A percentile compares a stretch with the other conserved stretches of the same genome.
phyloP scores from a whole-genome alignment of 768 basidiomycete genomes.

The Macrolepiota albuminosa region DNA sequence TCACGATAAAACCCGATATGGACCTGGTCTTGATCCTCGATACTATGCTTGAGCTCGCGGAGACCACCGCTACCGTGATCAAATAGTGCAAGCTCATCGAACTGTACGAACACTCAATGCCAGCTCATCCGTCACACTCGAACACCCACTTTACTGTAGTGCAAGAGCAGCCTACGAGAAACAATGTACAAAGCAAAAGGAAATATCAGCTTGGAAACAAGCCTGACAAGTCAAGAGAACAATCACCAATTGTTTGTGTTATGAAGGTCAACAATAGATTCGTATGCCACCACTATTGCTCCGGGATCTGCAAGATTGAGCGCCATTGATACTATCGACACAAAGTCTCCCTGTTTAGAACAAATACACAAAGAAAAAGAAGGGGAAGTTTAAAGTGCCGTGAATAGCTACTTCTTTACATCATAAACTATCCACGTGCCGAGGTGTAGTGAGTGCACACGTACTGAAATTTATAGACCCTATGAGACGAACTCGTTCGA shows the following conservation, averaged over 20 bases:
- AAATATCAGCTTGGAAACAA: background rate
- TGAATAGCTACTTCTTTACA: background rate
- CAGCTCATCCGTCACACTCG: slow-evolving; percentile 1
- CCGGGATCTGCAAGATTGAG: slow-evolving; percentile 18
- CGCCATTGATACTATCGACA: slow-evolving; percentile 10
- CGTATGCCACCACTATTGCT: slow-evolving; percentile 15
- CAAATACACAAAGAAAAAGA: slow-evolving; percentile 2
- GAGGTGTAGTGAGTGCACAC: background rate
- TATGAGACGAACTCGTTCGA: too few species aligned
- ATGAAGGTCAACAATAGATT: slow-evolving; percentile 15
- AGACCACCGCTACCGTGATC: slow-evolving; percentile 38
- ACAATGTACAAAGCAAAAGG: background rate
- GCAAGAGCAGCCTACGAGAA: slow-evolving; percentile 16
- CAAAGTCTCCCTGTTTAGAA: background rate
- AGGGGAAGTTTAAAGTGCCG: background rate
- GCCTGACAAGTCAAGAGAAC: background rate
- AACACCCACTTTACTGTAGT: slow-evolving; percentile 18
- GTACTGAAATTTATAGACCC: too few species aligned
- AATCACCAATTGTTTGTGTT: slow-evolving; percentile 16
- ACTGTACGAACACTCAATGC: slow-evolving; percentile 19
- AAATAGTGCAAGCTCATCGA: slow-evolving; percentile 34
- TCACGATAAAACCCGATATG: slow-evolving; percentile 45
- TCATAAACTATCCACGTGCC: slow-evolving; percentile 7
- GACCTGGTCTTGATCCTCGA: slow-evolving; percentile 32
- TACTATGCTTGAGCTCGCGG: slow-evolving; percentile 39